These are phyloP conservation scores for Calonectria fujianensis DNA, from an alignment of 2,329 filamentous ascomycete species.

Conservation along the genomic window DNA sequence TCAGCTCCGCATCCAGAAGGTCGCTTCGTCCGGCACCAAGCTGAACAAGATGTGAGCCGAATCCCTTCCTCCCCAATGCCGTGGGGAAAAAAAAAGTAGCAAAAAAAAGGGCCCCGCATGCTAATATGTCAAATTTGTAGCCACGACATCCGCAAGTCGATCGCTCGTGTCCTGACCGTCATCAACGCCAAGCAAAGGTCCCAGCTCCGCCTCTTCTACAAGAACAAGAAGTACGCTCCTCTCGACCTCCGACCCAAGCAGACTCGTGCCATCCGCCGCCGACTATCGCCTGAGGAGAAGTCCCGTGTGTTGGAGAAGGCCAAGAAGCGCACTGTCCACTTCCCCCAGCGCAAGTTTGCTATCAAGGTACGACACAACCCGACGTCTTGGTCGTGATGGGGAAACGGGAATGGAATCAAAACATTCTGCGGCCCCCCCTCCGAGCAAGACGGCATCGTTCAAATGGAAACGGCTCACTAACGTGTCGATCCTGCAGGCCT, in stretches of 20 bases:
- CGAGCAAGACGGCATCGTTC: not conserved
- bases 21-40: conserved; percentile 95
- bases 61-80: conserved; percentile 2
- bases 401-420: not conserved
- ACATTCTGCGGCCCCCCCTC: not conserved
- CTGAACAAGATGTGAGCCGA: conserved; percentile 93
- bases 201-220: conserved; percentile 99
- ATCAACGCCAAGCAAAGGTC: conserved; percentile 99
- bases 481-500: conserved; percentile 51
- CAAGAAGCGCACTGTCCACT: conserved; percentile 96
- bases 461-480: conserved; percentile 42
- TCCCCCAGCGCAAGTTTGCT: conserved; percentile 98
- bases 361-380: conserved; percentile 84
- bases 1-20: conserved; percentile 98
- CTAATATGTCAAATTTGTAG: conserved; percentile 68
- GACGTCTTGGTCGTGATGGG: not conserved
- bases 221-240: conserved; percentile 99
- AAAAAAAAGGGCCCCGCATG: conserved; percentile 28
- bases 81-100: not conserved
- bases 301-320: conserved; percentile 91
- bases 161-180: conserved; percentile 98
- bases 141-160: conserved; percentile 99
- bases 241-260: conserved; percentile 99
- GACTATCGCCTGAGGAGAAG: conserved; percentile 93
- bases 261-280: conserved; percentile 97